A percentile compares a stretch with the other conserved stretches of the same genome.
These are phyloP conservation scores for Solanum lignicaule DNA, from an alignment of 257 asterid genomes.

Conservation along the genomic window DNA sequence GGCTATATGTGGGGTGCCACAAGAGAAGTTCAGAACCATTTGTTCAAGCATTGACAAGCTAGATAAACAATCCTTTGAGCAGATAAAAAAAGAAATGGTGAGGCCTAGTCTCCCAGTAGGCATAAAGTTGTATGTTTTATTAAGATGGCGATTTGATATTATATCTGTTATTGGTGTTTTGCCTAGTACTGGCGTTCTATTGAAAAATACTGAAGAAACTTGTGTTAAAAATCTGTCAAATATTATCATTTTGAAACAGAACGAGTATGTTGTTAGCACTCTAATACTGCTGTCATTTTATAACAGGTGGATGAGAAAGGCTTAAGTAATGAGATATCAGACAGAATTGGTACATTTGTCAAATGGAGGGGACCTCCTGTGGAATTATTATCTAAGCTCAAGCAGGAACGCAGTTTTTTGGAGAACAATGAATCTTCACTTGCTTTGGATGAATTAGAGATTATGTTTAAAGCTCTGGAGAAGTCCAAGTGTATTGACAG, in stretches of 20 bases:
- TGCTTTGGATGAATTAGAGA: slow-evolving; percentile 78
- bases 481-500: slow-evolving; percentile 56
- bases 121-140: not conserved
- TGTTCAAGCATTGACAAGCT: slow-evolving; percentile 96
- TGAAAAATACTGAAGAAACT: not conserved
- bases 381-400: slow-evolving; percentile 55
- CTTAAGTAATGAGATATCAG: slow-evolving; percentile 59
- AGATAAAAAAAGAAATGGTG: slow-evolving; percentile 90
- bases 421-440: slow-evolving; percentile 48
- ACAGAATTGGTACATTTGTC: slow-evolving; percentile 75
- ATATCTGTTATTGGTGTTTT: not conserved
- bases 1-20: slow-evolving; percentile 91
- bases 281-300: not conserved
- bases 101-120: slow-evolving; percentile 5
- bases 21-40: slow-evolving; percentile 69
- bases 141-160: not conserved
- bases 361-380: slow-evolving; percentile 75
- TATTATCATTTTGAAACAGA: not conserved
- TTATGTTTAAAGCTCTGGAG: slow-evolving; percentile 62
- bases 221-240: not conserved
- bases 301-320: slow-evolving; percentile 88
- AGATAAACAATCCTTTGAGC: slow-evolving; percentile 90
- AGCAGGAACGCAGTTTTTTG: slow-evolving; percentile 58
- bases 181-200: not conserved
- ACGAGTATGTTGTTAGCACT: not conserved